phyloP scores from a whole-genome alignment of 768 basidiomycete genomes.

The Tephrocybe sp. region DNA sequence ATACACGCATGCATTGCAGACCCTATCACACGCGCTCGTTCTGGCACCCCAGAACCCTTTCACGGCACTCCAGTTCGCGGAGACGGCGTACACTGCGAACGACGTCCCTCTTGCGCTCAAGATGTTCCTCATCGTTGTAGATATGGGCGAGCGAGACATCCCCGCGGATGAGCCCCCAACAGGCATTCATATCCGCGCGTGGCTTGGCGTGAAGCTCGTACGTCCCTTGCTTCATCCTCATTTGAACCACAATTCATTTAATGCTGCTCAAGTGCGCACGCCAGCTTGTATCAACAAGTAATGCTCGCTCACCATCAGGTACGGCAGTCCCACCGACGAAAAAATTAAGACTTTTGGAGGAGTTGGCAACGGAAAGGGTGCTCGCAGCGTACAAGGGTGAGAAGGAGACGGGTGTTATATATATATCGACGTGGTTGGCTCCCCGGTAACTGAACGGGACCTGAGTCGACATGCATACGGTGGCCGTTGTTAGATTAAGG shows the following conservation, averaged over 20 bases:
- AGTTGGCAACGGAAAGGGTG: constrained; percentile 71
- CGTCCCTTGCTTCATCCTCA: constrained; percentile 23
- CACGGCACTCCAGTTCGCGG: constrained; percentile 80
- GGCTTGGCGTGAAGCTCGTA: constrained; percentile 84
- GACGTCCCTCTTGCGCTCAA: constrained; percentile 78
- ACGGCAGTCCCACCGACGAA: constrained; percentile 51
- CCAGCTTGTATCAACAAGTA: constrained; percentile 41
- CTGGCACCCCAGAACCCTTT: constrained; percentile 87
- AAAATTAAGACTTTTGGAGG: constrained; percentile 59
- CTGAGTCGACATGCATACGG: not conserved
- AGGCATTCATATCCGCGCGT: constrained; percentile 69
- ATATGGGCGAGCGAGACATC: constrained; percentile 69
- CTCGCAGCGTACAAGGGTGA: constrained; percentile 59
- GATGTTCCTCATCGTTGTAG: constrained; percentile 74
- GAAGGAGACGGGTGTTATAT: constrained; percentile 39
- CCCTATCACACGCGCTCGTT: constrained; percentile 79
- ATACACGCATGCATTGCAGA: constrained; percentile 69
- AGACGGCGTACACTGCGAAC: constrained; percentile 80
- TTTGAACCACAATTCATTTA: not conserved
- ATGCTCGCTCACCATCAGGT: constrained; percentile 50
- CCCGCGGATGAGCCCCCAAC: constrained; percentile 40
- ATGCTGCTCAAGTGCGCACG: constrained; percentile 51
- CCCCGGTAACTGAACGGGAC: not conserved
- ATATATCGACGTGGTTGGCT: constrained; percentile 32
- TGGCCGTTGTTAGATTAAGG: no score